Conservation (phyloP, 2,329 filamentous ascomycete genomes). For the Cordyceps javanica region DNA sequence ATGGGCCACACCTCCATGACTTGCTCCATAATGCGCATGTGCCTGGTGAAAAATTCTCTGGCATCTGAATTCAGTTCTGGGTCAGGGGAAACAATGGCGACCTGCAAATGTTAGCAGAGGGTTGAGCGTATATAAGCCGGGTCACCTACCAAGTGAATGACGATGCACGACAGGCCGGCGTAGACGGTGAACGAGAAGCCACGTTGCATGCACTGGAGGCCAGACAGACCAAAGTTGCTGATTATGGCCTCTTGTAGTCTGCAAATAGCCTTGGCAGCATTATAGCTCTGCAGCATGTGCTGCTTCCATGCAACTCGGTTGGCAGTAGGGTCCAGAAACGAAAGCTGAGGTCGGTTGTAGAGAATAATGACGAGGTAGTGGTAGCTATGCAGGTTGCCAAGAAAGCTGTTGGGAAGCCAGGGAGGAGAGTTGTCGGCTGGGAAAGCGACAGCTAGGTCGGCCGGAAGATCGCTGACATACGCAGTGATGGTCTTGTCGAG, state of each 20-base stretch:
- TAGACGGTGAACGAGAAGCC: constrained; percentile 97
- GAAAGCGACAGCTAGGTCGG: constrained; percentile 71
- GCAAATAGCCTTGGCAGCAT: constrained; percentile 78
- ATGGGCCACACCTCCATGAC: constrained; percentile 80
- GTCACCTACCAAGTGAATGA: constrained; percentile 77
- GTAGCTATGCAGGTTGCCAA: constrained; percentile 85
- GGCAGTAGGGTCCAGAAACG: constrained; percentile 65
- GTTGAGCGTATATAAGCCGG: background rate
- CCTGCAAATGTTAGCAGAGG: constrained; percentile 42
- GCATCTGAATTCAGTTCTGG: constrained; percentile 80
- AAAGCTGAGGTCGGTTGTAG: constrained; percentile 79
- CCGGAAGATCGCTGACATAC: constrained; percentile 72
- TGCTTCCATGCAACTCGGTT: constrained; percentile 75
- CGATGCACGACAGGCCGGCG: constrained; percentile 80
- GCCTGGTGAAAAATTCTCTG: constrained; percentile 80
- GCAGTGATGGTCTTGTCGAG: constrained; percentile 70
- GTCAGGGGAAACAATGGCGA: constrained; percentile 89
- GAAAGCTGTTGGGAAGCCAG: constrained; percentile 79
- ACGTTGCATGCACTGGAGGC: constrained; percentile 84
- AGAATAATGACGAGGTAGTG: constrained; percentile 82
- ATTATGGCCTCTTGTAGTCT: constrained; percentile 80
- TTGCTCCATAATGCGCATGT: constrained; percentile 88
- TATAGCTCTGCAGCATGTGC: constrained; percentile 81
- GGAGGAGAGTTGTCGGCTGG: constrained; percentile 73
- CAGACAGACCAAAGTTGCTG: constrained; percentile 68